Evolutionary conservation across 2,329 filamentous ascomycete species (phyloP).

Genomic region (Ascochyta fabae): DNA sequence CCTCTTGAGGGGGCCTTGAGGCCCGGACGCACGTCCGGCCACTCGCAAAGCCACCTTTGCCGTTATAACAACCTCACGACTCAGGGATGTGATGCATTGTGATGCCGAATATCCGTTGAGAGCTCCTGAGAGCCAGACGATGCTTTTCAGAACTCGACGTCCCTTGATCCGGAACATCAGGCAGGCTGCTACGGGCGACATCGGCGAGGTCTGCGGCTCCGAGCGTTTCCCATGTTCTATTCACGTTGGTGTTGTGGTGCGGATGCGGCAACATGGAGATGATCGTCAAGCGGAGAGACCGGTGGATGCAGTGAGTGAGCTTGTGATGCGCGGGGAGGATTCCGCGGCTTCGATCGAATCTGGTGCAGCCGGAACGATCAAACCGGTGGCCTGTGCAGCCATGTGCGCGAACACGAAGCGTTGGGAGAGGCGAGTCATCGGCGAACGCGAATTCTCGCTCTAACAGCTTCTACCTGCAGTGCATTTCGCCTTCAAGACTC

Average conservation of each 20-base stretch:
- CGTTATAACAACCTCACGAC: neutral
- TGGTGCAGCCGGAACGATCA: neutral
- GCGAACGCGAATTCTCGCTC: constrained; percentile 5
- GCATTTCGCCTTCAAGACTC: neutral
- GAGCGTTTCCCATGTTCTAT: neutral
- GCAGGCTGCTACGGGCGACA: neutral
- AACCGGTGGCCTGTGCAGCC: constrained; percentile 11
- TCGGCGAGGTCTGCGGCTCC: neutral
- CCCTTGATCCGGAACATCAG: neutral
- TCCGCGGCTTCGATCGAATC: constrained; percentile 5
- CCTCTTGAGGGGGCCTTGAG: neutral
- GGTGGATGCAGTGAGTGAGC: neutral
- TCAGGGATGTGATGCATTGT: neutral
- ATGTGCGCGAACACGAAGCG: neutral
- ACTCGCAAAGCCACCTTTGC: constrained; percentile 3
- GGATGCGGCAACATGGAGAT: neutral
- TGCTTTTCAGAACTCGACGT: neutral
- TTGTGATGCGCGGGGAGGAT: constrained; percentile 1
- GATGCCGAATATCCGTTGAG: constrained; percentile 8
- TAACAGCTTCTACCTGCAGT: neutral
- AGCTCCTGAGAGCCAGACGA: neutral
- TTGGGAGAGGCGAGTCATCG: constrained; percentile 2
- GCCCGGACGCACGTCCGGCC: constrained; percentile 1
- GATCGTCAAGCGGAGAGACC: neutral
- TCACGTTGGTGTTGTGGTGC: neutral